phyloP scores from a whole-genome alignment of 495 filamentous ascomycete genomes.

The Neurospora tetraspora region DNA sequence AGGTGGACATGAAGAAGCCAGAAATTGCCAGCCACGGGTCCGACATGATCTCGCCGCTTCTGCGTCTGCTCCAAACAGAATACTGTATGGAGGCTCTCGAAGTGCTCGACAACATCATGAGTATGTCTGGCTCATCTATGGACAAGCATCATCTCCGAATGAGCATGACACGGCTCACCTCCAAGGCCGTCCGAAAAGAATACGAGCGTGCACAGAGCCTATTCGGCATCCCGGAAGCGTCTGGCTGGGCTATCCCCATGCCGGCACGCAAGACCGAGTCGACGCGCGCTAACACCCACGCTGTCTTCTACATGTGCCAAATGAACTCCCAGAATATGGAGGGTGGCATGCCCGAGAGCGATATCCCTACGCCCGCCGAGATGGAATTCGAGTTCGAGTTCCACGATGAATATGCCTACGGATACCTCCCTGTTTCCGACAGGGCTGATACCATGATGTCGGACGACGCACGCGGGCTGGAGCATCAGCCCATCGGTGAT shows the following conservation, averaged over 20 bases:
- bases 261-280: constrained; percentile 77
- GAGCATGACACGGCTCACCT: constrained; percentile 83
- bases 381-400: constrained; percentile 63
- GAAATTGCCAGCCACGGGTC: constrained; percentile 88
- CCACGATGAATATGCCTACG: constrained; percentile 79
- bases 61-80: constrained; percentile 85
- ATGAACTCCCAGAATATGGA: constrained; percentile 16
- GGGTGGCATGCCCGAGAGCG: constrained; percentile 49
- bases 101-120: constrained; percentile 89
- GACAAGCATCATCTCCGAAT: constrained; percentile 90
- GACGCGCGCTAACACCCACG: constrained; percentile 88
- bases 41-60: constrained; percentile 86
- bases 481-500: constrained; percentile 53
- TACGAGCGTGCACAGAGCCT: constrained; percentile 89
- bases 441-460: constrained; percentile 87
- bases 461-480: constrained; percentile 64
- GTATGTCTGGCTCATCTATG: constrained; percentile 84
- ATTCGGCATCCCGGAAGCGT: constrained; percentile 92
- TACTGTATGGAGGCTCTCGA: constrained; percentile 85
- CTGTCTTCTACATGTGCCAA: constrained; percentile 85
- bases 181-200: constrained; percentile 77
- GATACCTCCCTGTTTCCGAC: constrained; percentile 57
- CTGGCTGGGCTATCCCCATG: constrained; percentile 92
- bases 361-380: constrained; percentile 47
- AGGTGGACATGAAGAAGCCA: constrained; percentile 84